Conservation (phyloP, 495 filamentous ascomycete species). For the Talaromyces nanjingensis region DNA sequence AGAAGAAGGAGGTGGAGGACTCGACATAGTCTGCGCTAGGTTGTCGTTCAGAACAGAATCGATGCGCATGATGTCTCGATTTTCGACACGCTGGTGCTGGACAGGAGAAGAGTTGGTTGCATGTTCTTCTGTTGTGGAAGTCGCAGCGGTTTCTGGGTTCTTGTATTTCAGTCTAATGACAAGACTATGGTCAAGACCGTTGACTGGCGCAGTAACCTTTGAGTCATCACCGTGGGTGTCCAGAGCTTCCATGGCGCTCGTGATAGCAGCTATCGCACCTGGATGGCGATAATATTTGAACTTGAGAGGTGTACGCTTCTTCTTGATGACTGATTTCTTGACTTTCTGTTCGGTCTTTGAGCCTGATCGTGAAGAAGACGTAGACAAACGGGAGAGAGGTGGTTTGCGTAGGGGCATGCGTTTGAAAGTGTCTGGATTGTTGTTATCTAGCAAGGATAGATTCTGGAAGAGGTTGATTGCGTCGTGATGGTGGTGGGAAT, state of each 20-base stretch:
- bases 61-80: not conserved
- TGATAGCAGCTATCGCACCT: not conserved
- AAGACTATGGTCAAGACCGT: not conserved
- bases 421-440: not conserved
- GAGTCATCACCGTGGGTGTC: not conserved
- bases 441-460: not conserved
- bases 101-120: not conserved
- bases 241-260: not conserved
- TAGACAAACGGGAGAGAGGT: not conserved
- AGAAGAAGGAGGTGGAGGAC: not conserved
- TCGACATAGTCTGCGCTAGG: not conserved
- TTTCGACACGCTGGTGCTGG: not conserved
- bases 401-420: not conserved
- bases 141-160: not conserved
- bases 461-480: not conserved
- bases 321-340: not conserved
- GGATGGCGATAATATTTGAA: not conserved
- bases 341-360: not conserved
- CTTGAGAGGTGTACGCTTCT: not conserved
- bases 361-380: not conserved
- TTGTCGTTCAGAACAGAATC: not conserved
- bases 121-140: not conserved
- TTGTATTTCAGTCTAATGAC: not conserved
- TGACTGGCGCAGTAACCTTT: not conserved
- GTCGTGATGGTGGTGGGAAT: not conserved